Conservation (phyloP, 2,329 filamentous ascomycete species). For the Coniochaeta prunicola region DNA sequence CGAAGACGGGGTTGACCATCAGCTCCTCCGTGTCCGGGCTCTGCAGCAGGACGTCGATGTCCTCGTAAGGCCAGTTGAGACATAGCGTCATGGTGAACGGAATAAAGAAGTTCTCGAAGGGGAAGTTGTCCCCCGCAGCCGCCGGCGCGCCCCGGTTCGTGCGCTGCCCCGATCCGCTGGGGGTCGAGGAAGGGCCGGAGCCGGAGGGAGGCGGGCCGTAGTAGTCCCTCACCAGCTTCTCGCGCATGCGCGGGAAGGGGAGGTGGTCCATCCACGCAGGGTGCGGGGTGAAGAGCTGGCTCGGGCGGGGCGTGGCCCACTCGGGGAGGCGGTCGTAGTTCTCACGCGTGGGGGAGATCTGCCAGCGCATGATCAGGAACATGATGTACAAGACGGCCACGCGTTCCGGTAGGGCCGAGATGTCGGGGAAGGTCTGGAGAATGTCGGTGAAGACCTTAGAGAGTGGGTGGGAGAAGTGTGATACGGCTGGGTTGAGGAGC, state of each 20-base stretch:
- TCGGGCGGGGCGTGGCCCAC: slow-evolving; percentile 60
- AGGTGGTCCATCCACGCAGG: slow-evolving; percentile 78
- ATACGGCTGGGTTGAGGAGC: slow-evolving; percentile 63
- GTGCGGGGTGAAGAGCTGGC: slow-evolving; percentile 61
- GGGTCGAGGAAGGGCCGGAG: slow-evolving; percentile 6
- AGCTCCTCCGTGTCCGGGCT: slow-evolving; percentile 55
- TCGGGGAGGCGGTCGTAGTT: slow-evolving; percentile 73
- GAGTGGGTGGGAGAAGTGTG: slow-evolving; percentile 62
- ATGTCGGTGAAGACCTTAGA: slow-evolving; percentile 85
- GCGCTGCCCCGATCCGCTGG: slow-evolving; percentile 5
- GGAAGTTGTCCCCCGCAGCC: slow-evolving; percentile 36
- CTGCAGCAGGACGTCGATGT: slow-evolving; percentile 60
- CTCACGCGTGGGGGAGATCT: slow-evolving; percentile 69
- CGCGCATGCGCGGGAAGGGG: slow-evolving; percentile 72
- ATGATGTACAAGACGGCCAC: slow-evolving; percentile 78
- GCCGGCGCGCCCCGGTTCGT: slow-evolving; percentile 5
- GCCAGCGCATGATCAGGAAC: slow-evolving; percentile 83
- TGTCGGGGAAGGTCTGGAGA: slow-evolving; percentile 72
- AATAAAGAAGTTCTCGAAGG: slow-evolving; percentile 77
- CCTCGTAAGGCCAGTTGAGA: slow-evolving; percentile 80
- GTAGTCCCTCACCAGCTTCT: slow-evolving; percentile 49
- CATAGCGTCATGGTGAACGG: slow-evolving; percentile 70
- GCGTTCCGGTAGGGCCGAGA: slow-evolving; percentile 72
- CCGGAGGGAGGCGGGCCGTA: not conserved
- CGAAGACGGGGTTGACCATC: slow-evolving; percentile 80